A percentile compares a stretch with the other conserved stretches of the same genome.
Evolutionary conservation across 306 rosid genomes (phyloP).

Genomic region (Cicer judaicum): DNA sequence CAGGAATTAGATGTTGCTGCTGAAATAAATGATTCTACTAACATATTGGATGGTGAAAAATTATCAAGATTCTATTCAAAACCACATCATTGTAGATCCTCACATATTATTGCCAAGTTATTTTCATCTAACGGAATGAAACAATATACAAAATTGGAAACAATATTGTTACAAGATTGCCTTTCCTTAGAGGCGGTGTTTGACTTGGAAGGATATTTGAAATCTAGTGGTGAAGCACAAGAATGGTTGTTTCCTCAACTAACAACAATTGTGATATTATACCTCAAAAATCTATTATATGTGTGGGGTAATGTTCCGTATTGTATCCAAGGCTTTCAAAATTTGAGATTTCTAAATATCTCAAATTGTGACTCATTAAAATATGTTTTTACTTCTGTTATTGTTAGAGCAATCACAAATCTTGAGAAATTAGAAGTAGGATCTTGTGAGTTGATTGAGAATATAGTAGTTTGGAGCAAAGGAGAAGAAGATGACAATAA

Average conservation of each 20-base stretch:
- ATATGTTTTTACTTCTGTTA: background rate
- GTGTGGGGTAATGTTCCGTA: constrained; percentile 16
- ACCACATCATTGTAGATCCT: too few species aligned
- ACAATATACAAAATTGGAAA: background rate
- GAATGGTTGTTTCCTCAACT: background rate
- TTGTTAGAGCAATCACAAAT: background rate
- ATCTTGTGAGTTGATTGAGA: background rate
- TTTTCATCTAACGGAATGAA: constrained; percentile 5
- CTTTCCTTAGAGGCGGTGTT: background rate
- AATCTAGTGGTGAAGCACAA: too few species aligned
- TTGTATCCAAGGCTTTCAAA: constrained; percentile 3
- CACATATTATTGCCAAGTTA: background rate
- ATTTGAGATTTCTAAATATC: background rate
- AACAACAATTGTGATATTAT: background rate
- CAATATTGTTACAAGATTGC: background rate
- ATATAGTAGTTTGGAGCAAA: background rate
- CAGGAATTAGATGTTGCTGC: too few species aligned
- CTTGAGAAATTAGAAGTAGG: background rate
- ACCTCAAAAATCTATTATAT: background rate
- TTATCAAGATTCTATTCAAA: too few species aligned
- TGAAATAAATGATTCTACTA: too few species aligned
- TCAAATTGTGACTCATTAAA: background rate
- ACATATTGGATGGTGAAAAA: too few species aligned
- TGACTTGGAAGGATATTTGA: background rate
- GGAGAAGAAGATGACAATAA: background rate